Percentiles rank a stretch among this genome's conserved stretches.
phyloP scores from a whole-genome alignment of 2,329 filamentous ascomycete genomes.

The Macrophomina pseudophaseolina region DNA sequence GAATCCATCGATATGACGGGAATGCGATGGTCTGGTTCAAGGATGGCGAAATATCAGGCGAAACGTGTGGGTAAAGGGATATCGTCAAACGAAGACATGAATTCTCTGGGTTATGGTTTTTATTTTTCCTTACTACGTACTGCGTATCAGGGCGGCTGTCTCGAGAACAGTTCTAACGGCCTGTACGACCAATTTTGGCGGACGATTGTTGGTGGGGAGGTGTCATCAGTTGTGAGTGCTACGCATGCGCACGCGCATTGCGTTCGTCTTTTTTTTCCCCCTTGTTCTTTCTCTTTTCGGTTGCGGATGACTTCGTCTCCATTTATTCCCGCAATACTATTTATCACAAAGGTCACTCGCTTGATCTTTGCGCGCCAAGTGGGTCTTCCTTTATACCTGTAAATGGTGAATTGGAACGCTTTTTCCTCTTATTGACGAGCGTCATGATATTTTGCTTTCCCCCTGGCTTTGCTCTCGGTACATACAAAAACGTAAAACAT shows the following conservation, averaged over 20 bases:
- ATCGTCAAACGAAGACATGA: neutral
- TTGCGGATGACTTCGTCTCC: neutral
- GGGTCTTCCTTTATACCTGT: no score
- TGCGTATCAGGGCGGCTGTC: slow-evolving; percentile 13
- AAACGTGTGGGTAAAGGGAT: slow-evolving; percentile 2
- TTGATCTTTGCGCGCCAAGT: neutral
- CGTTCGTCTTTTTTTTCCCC: neutral
- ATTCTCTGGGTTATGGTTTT: neutral
- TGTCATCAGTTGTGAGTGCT: neutral
- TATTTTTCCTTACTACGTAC: neutral
- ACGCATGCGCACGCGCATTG: slow-evolving; percentile 4
- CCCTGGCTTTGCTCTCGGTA: neutral
- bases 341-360: no score
- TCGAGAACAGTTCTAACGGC: slow-evolving; percentile 11
- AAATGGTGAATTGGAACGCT: no score
- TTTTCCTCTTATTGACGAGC: no score
- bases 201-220: neutral
- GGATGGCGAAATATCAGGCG: neutral
- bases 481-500: neutral
- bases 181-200: slow-evolving; percentile 4
- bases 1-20: neutral
- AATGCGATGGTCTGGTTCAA: neutral
- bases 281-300: neutral
- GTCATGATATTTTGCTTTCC: neutral
- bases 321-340: no score